Base-by-base conservation (phyloP, 2,329 filamentous ascomycete genomes). In the Fusarium multiceps region DNA sequence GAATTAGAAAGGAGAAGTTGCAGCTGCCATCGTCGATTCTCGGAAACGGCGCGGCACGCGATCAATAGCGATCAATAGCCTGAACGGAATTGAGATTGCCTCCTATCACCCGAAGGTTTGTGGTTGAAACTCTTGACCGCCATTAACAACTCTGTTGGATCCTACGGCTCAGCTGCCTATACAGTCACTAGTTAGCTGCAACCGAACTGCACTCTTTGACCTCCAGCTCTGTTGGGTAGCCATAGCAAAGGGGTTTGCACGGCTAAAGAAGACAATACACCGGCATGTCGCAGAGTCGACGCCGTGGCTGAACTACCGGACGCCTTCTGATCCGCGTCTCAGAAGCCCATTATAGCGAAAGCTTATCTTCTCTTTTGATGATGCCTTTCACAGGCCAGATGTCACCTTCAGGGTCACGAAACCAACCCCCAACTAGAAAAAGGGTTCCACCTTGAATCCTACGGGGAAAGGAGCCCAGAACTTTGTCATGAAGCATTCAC, bases 11-110 rank as follows among this genome's bases (percentile, higher is more conserved):
- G 42, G 48, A 40, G 63, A 51, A 30, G 8, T 23, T 55, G 23
- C 27, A 47, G 55, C 57, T n/a, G 37, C 56, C 58, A 56, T 57
- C 23, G 41, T 30, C 23, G 16, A 46, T 37, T 46, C 40, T 23
- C 20, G 47, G 23, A 63, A 45, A 63, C 55, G 49, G 68, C 48
- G 46, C 66, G 61, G 68, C 68, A 73, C 71, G 61, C 68, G 65
- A 73, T 72, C 71, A 64, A 73, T 72, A 68, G 68, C 68, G 61
- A 73, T 72, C 71, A 64, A 73, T 72, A 68, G 68, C 60, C 51
- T 63, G 66, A 48, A 55, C 34, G 54, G 49, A 32, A 51, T 51
- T 51, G 34, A 50, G 42, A 20, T 12, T 20, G 18, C 14, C 30
- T 25, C n/a, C 34, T 56, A 43, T 46, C 41, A 20, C 37, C 49